These are phyloP conservation scores for Trametes maxima DNA, from an alignment of 768 basidiomycete genomes.

Conservation along the genomic window DNA sequence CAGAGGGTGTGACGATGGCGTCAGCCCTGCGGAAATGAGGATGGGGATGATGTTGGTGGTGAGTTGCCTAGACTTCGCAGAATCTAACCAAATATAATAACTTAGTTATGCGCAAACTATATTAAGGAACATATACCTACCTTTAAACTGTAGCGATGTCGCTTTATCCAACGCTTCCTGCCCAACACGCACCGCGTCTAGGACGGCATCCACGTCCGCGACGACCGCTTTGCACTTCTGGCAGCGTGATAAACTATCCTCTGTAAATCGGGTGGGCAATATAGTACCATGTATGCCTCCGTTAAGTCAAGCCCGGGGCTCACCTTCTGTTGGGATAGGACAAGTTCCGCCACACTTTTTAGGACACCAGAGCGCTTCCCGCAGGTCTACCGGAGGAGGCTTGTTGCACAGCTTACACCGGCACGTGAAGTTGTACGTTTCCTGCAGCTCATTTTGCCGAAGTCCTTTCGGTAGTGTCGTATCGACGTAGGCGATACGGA, in stretches of 20 bases:
- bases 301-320: neutral
- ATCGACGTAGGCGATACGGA: constrained; percentile 85
- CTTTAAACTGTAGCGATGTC: constrained; percentile 56
- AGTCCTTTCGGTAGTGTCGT: constrained; percentile 63
- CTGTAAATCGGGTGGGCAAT: constrained; percentile 35
- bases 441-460: constrained; percentile 59
- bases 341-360: constrained; percentile 68
- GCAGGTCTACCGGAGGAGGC: constrained; percentile 50
- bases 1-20: constrained; percentile 75
- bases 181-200: constrained; percentile 68
- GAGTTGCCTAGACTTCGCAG: constrained; percentile 55
- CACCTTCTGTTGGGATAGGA: constrained; percentile 63
- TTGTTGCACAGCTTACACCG: constrained; percentile 59
- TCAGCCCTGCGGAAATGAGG: constrained; percentile 57
- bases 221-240: constrained; percentile 54
- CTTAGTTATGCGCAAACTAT: neutral
- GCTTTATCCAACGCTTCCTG: constrained; percentile 80
- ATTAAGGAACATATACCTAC: constrained; percentile 37
- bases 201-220: constrained; percentile 50
- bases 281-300: neutral
- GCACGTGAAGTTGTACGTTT: constrained; percentile 83
- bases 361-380: constrained; percentile 71
- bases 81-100: constrained; percentile 45
- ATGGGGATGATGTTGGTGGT: constrained; percentile 69
- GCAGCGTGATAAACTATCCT: constrained; percentile 52